Conservation (phyloP, 768 basidiomycete species). For the Neoboletus magnificus region DNA sequence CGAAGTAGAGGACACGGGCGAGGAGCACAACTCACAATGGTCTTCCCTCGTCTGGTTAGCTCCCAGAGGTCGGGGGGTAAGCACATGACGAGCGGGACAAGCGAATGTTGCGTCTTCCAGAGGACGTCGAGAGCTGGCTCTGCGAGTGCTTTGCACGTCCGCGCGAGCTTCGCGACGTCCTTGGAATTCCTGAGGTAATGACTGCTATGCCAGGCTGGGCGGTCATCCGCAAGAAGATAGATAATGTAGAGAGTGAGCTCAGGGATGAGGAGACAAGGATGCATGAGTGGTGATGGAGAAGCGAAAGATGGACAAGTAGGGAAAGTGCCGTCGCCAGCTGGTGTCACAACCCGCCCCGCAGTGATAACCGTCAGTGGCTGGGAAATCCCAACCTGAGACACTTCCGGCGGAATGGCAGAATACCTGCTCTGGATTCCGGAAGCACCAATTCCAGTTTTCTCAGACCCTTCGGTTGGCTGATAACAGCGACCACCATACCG, state of each 20-base stretch:
- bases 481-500: neutral
- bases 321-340: neutral
- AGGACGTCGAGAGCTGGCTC: constrained; percentile 32
- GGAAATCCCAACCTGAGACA: neutral
- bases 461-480: constrained; percentile 10
- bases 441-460: constrained; percentile 10
- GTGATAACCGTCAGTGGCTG: neutral
- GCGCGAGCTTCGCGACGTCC: constrained; percentile 28
- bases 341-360: neutral
- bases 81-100: constrained; percentile 29
- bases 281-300: constrained; percentile 17
- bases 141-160: constrained; percentile 27
- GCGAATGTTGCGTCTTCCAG: constrained; percentile 29
- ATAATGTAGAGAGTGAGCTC: constrained; percentile 27
- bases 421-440: neutral
- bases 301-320: neutral
- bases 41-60: constrained; percentile 13
- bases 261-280: constrained; percentile 28
- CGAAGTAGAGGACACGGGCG: neutral
- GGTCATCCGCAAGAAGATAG: constrained; percentile 22
- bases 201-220: constrained; percentile 11
- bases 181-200: constrained; percentile 18
- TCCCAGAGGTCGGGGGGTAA: constrained; percentile 27
- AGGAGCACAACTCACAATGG: constrained; percentile 19
- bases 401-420: neutral